Evolutionary conservation across 768 basidiomycete species (phyloP).

Genomic region (Flagelloscypha sp.): DNA sequence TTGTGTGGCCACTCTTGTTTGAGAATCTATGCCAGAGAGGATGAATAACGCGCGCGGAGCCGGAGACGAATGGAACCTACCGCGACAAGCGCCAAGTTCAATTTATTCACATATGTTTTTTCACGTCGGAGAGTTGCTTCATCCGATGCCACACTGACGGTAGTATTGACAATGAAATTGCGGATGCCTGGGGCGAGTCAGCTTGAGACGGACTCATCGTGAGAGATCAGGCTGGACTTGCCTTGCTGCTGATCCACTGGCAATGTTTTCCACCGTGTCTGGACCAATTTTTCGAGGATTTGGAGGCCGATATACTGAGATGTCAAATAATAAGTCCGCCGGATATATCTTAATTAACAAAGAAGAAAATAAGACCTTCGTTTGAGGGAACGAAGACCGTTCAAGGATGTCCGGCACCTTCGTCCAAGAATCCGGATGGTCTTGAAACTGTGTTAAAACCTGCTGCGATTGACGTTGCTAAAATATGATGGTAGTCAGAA

Average conservation of each 20-base stretch:
- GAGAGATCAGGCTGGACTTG: conserved; percentile 17
- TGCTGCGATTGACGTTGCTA: conserved; percentile 96
- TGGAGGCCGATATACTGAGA: conserved; percentile 90
- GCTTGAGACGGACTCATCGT: conserved; percentile 1
- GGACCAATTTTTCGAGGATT: conserved; percentile 93
- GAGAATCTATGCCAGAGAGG: conserved; percentile 60
- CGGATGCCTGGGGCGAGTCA: conserved; percentile 62
- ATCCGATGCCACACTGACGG: conserved; percentile 89
- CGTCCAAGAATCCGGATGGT: conserved; percentile 95
- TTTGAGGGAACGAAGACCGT: conserved; percentile 73
- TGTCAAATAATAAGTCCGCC: conserved; percentile 11
- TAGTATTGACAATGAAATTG: conserved; percentile 91
- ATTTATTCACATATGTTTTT: conserved; percentile 92
- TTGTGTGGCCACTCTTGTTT: conserved; percentile 99
- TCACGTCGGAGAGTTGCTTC: conserved; percentile 83
- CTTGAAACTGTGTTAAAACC: conserved; percentile 91
- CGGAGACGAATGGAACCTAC: conserved; percentile 31
- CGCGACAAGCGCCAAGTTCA: conserved; percentile 93
- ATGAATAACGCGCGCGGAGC: conserved; percentile 8
- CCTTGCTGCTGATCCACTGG: conserved; percentile 93
- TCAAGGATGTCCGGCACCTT: conserved; percentile 92
- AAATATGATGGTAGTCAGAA: conserved; percentile 9
- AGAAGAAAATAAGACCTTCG: conserved; percentile 47
- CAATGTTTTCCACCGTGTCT: conserved; percentile 91
- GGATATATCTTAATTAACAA: not conserved